Evolutionary conservation across 2,329 filamentous ascomycete genomes (phyloP), one percentile per base, ranked within the genome.

Genomic region (Elsinoe batatas): DNA sequence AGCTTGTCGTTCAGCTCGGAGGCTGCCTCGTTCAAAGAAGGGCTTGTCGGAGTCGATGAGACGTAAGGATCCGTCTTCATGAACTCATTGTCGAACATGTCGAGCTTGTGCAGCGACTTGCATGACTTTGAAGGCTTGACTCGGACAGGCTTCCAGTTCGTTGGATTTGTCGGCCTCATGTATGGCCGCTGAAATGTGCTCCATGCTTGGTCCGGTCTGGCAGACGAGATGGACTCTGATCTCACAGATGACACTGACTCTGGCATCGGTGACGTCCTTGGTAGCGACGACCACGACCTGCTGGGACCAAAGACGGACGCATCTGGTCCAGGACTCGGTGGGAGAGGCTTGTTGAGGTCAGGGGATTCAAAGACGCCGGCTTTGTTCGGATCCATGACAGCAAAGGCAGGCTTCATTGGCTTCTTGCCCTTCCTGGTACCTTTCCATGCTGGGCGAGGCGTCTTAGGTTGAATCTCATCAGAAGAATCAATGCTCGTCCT

Each of bases 11-110:
- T 44, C 35, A 70, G 58, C 26, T 73, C 72, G 11, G 67, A 61
- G 59, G 72, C 73, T 8, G 73, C 73, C 62, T 77, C 70, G 58
- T 73, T 76, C 47, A 75, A 63, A 1, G 74, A 75, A n/a, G 74
- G 74, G 56, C 71, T 76, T 15, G 54, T 54, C 30, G 60, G 37
- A 20, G 58, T 58, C n/a, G 63, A 58, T 13, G 56, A 33, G 18
- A 55, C 40, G 38, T 54, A 38, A 2, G 56, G 49, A 37, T 38
- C 35, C n/a, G 58, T 58, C 17, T 56, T 60, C 43, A 58, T 61
- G 53, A 64, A 64, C 6, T 60, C 57, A 18, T 58, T 53, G 49
- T 64, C 62, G 44, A 61, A 58, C 10, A 50, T 30, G 38, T 64
- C 62, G 8, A 65, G 59, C 54, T 60, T 56, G 30, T 51, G 57